Evolutionary conservation across 2,329 filamentous ascomycete genomes (phyloP).

Genomic region (Diaporthe longicolla): DNA sequence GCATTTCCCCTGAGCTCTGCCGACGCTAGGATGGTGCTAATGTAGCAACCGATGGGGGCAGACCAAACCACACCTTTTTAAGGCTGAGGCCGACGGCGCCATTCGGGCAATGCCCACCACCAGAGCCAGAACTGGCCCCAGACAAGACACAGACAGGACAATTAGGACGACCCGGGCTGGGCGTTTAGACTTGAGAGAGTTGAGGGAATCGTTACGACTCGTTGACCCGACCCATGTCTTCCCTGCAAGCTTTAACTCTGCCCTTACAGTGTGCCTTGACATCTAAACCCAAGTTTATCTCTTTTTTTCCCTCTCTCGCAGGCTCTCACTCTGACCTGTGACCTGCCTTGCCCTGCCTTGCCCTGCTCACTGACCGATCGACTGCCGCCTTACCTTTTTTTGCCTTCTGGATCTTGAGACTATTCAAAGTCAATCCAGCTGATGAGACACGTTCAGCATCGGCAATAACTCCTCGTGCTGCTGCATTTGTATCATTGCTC

Average conservation of each 20-base stretch:
- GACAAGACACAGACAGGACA: neutral
- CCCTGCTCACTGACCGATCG: neutral
- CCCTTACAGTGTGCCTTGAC: neutral
- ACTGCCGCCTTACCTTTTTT: neutral
- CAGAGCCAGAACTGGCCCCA: too few species aligned
- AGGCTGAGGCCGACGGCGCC: constrained; percentile 19
- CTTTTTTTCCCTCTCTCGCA: neutral
- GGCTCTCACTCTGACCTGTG: neutral
- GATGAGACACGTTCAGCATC: constrained; percentile 5
- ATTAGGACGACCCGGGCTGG: neutral
- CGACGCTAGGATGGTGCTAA: constrained; percentile 21
- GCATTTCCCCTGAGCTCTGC: constrained; percentile 32
- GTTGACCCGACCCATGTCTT: neutral
- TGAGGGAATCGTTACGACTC: constrained; percentile 12
- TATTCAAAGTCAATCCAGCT: constrained; percentile 10
- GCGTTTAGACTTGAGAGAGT: constrained; percentile 22
- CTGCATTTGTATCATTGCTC: constrained; percentile 5
- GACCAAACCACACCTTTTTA: constrained; percentile 16
- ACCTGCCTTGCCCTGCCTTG: neutral
- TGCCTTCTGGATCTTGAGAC: constrained; percentile 21
- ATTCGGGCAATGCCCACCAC: neutral
- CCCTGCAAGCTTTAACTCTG: neutral
- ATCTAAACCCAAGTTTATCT: constrained; percentile 7
- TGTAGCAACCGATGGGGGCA: constrained; percentile 4
- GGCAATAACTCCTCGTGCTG: neutral